Conservation (phyloP, 2,329 filamentous ascomycete genomes). For the Exophiala lecanii-corni region DNA sequence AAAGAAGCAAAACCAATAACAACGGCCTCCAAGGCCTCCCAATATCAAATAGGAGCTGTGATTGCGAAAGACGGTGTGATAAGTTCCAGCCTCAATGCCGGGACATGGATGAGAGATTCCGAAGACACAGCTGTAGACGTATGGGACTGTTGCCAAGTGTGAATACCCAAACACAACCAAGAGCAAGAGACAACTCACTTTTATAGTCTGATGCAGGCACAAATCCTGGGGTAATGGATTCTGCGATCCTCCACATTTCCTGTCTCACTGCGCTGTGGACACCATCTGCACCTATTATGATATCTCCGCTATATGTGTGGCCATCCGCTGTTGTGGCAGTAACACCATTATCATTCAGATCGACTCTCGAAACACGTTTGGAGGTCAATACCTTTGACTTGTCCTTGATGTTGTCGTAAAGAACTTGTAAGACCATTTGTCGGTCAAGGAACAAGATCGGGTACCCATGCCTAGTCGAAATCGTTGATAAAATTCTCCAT, state of each 20-base stretch:
- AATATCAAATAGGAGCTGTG: conserved; percentile 21
- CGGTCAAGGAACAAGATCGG: conserved; percentile 26
- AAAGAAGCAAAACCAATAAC: too few relatives aligned
- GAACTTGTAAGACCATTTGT: conserved; percentile 23
- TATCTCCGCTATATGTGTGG: conserved; percentile 30
- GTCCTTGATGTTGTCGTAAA: conserved; percentile 26
- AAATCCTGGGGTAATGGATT: conserved; percentile 1
- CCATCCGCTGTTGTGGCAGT: conserved; percentile 34
- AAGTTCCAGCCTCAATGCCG: conserved; percentile 7
- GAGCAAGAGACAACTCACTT: background rate
- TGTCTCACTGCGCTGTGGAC: conserved; percentile 35
- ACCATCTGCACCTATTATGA: conserved; percentile 43
- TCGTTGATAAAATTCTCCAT: background rate
- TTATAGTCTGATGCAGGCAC: background rate
- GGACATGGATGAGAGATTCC: conserved; percentile 21
- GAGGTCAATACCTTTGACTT: conserved; percentile 2
- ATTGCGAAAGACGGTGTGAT: conserved; percentile 12
- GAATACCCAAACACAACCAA: background rate
- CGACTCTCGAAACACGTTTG: conserved; percentile 1
- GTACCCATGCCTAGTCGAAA: conserved; percentile 17
- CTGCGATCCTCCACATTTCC: conserved; percentile 35
- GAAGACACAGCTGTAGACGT: conserved; percentile 25
- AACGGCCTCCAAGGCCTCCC: too few relatives aligned
- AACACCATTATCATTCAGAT: conserved; percentile 23
- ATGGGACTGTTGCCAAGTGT: conserved; percentile 18